A percentile compares a stretch with the other conserved stretches of the same genome.
phyloP scores from a whole-genome alignment of 2,329 filamentous ascomycete species.

The Geosmithia putterillii region DNA sequence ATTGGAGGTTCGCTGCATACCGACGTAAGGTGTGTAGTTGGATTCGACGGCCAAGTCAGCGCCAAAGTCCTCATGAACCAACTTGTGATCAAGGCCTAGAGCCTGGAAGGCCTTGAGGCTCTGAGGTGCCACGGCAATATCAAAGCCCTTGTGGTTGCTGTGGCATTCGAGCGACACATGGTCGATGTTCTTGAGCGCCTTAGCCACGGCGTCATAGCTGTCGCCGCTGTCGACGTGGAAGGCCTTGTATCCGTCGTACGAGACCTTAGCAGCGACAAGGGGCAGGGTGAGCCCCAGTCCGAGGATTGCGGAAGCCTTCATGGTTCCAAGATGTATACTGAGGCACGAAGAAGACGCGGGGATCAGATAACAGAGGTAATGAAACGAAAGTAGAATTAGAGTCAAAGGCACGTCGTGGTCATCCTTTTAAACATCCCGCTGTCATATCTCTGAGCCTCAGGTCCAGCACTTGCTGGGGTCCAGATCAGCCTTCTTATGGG shows the following conservation, averaged over 20 bases:
- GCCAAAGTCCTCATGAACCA: conserved; percentile 27
- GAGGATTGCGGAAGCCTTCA: neutral
- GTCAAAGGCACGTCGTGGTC: neutral
- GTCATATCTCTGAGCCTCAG: neutral
- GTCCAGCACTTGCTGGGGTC: neutral
- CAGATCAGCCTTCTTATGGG: neutral
- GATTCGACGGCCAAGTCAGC: conserved; percentile 22
- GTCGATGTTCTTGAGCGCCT: conserved; percentile 18
- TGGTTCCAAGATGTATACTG: neutral
- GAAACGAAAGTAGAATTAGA: neutral
- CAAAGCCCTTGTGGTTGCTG: conserved; percentile 11
- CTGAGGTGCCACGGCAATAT: conserved; percentile 25
- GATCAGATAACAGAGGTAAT: neutral
- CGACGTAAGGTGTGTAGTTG: conserved; percentile 13
- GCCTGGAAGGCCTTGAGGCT: conserved; percentile 18
- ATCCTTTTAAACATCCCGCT: neutral
- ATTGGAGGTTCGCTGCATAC: conserved; percentile 8
- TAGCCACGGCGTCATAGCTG: conserved; percentile 16
- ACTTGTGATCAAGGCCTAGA: conserved; percentile 16
- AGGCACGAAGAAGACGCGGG: neutral
- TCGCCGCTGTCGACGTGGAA: conserved; percentile 24
- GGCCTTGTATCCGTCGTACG: conserved; percentile 32
- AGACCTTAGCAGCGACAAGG: conserved; percentile 32
- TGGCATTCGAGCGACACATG: conserved; percentile 21
- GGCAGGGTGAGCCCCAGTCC: conserved; percentile 3